Conservation (phyloP, 129 eudicot genomes). For the Chrysanthemum makinoi region DNA sequence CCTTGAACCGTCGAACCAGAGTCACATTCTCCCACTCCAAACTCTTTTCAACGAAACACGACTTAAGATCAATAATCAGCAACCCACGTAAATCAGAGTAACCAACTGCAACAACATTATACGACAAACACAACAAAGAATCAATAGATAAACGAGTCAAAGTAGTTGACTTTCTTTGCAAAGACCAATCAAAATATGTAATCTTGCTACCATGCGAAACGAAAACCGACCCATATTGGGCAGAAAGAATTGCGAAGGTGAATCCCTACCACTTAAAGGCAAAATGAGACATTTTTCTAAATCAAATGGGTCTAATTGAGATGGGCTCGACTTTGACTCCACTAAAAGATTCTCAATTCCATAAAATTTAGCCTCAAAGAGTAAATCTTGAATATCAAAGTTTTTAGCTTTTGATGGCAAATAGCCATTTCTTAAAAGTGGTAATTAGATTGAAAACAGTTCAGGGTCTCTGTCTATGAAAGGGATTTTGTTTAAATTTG, state of each 20-base stretch:
- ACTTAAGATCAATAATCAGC: constrained; percentile 67
- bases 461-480: constrained; percentile 91
- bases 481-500: constrained; percentile 32
- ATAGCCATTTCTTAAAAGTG: constrained; percentile 80
- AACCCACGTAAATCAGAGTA: constrained; percentile 84
- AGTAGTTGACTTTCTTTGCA: constrained; percentile 63
- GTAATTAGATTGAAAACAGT: constrained; percentile 64
- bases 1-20: constrained; percentile 84
- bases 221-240: constrained; percentile 64
- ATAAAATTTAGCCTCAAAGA: constrained; percentile 67
- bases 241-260: constrained; percentile 74
- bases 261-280: constrained; percentile 72
- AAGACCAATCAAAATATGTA: constrained; percentile 93
- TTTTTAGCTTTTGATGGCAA: constrained; percentile 72
- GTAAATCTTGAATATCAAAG: constrained; percentile 70
- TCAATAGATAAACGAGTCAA: constrained; percentile 76
- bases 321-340: constrained; percentile 65
- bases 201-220: constrained; percentile 88
- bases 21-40: constrained; percentile 87
- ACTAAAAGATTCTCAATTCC: constrained; percentile 65
- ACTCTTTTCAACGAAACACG: constrained; percentile 62
- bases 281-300: constrained; percentile 58
- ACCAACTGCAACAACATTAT: constrained; percentile 68
- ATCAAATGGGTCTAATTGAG: constrained; percentile 74
- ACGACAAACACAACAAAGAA: constrained; percentile 61